These are phyloP conservation scores for Cladosporium sp. DNA, from an alignment of 2,329 filamentous ascomycete species.

Conservation along the genomic window DNA sequence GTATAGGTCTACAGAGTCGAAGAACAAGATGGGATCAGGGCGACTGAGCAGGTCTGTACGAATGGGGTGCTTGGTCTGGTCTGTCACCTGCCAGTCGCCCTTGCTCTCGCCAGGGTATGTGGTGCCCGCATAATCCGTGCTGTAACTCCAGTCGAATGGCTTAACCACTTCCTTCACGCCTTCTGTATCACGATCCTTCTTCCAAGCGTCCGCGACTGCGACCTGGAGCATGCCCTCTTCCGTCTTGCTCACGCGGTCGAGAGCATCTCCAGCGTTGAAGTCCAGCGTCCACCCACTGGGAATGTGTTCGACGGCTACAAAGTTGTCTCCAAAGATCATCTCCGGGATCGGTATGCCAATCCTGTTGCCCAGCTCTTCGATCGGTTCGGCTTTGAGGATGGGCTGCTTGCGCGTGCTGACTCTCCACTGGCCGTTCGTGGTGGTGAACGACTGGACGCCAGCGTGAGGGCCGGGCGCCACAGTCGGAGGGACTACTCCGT, in stretches of 20 bases:
- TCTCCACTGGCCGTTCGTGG: constrained; percentile 29
- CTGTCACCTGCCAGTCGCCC: constrained; percentile 24
- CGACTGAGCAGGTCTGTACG: constrained; percentile 82
- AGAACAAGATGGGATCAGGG: constrained; percentile 91
- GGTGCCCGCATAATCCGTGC: constrained; percentile 78
- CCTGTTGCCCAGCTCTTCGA: constrained; percentile 74
- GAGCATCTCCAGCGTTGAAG: constrained; percentile 82
- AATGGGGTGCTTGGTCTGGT: constrained; percentile 53
- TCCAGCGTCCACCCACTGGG: constrained; percentile 70
- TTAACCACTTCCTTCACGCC: constrained; percentile 91
- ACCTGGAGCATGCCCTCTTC: constrained; percentile 88
- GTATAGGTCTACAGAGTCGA: constrained; percentile 92
- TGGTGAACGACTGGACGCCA: constrained; percentile 21
- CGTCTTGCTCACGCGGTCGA: constrained; percentile 92
- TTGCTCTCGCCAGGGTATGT: constrained; percentile 30
- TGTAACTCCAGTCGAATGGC: constrained; percentile 98
- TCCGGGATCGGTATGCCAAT: constrained; percentile 87
- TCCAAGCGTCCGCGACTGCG: constrained; percentile 87
- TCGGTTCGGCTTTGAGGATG: constrained; percentile 86
- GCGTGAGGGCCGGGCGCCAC: constrained; percentile 7
- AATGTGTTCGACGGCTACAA: constrained; percentile 69
- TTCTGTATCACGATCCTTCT: constrained; percentile 65
- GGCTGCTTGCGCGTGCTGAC: constrained; percentile 85
- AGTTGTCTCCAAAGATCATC: constrained; percentile 99
- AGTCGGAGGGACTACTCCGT: constrained; percentile 4